Evolutionary conservation across 2,329 filamentous ascomycete species (phyloP), one percentile per base, ranked within the genome.

Genomic region (Nigrospora sphaerica): DNA sequence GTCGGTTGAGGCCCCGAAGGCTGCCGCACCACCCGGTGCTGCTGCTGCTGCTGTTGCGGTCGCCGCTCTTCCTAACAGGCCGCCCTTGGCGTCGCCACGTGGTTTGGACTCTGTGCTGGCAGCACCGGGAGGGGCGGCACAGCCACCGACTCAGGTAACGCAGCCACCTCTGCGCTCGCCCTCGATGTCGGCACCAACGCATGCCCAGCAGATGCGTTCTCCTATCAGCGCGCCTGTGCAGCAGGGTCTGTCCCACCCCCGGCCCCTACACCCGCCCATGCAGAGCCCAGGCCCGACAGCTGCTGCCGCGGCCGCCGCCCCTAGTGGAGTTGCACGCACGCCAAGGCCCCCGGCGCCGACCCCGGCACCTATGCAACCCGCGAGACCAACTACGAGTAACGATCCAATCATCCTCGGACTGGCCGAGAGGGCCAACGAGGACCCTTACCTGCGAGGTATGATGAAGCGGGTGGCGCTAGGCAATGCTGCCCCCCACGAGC

Each of bases 391-490:
- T 6, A 46, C 57, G 28, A 58, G 60, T 17, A 56, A 75, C n/a
- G 88, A 92, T 58, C 87, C 87, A 0, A 88, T 93, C 38, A 92
- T 93, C 46, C 83, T 89, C 43, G 81, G 86, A 52, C 69, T 93
- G 23, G 88, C 88, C 0, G 84, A 88, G 56, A 80, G 81, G 52
- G 88, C 88, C 7, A 86, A 85, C 0, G 81, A 79, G 23, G 85
- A 93, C 59, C 76, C 81, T 0, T 75, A 85, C 46, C 70, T 93
- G 11, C 83, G 89, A 47, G 81, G 85, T 33, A 71, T 93, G 0
- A 93, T 93, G 88, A 88, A 88, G 62, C 80, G 87, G 45, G 88
- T 93, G 1, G 88, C 88, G 0, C 81, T 83, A 28, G 87, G 87
- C 1, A 77, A 84, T 54, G 88, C 88, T 0, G 81, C 78, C 12